Percentiles rank a stretch among this genome's conserved stretches.
phyloP scores from a whole-genome alignment of 176 grass and related monocot genomes.

The Musa acuminata region DNA sequence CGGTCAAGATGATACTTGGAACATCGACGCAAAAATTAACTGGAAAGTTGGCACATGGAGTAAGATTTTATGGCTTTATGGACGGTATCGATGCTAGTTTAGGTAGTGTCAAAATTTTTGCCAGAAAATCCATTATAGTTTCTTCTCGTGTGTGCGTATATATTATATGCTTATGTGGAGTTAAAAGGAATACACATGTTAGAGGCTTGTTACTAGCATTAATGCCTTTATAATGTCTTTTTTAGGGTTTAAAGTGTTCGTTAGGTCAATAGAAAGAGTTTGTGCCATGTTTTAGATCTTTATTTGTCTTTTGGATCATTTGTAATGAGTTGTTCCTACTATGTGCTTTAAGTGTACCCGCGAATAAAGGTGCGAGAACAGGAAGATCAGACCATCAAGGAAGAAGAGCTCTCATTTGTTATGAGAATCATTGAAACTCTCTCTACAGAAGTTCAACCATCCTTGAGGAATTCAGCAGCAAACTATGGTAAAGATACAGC shows the following conservation, averaged over 20 bases:
- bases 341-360: slow-evolving; percentile 2
- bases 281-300: neutral
- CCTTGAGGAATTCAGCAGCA: neutral
- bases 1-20: too few relatives aligned
- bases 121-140: too few relatives aligned
- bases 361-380: slow-evolving; percentile 8
- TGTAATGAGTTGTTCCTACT: neutral
- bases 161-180: too few relatives aligned
- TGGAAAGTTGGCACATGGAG: too few relatives aligned
- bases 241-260: neutral
- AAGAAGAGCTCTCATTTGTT: slow-evolving; percentile 8
- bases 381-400: neutral
- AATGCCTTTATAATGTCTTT: too few relatives aligned
- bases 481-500: neutral
- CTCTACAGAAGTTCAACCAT: slow-evolving; percentile 16
- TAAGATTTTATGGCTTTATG: too few relatives aligned
- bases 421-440: slow-evolving; percentile 10
- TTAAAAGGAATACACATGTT: too few relatives aligned
- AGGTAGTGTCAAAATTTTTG: too few relatives aligned
- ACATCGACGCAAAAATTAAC: too few relatives aligned
- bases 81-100: too few relatives aligned
- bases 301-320: neutral
- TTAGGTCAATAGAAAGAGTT: neutral
- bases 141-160: too few relatives aligned
- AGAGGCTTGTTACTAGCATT: too few relatives aligned